A percentile compares a stretch with the other conserved stretches of the same genome.
phyloP scores from a whole-genome alignment of 768 basidiomycete genomes.

The Paxillus involutus region DNA sequence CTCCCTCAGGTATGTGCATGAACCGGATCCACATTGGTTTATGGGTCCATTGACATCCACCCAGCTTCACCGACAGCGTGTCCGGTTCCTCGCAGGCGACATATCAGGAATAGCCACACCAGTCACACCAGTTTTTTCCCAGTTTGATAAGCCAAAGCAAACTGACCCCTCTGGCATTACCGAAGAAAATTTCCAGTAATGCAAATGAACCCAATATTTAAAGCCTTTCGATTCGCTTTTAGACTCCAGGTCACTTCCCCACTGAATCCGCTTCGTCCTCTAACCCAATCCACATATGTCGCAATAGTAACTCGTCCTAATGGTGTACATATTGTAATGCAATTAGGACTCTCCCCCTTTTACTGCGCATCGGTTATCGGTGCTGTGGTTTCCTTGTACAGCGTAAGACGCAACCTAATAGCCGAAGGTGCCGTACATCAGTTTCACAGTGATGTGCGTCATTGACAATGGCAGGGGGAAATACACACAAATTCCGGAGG shows the following conservation, averaged over 20 bases:
- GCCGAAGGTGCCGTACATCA: neutral
- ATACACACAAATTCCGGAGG: conserved; percentile 85
- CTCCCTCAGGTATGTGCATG: conserved; percentile 75
- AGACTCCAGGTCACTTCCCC: conserved; percentile 14
- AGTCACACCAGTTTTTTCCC: conserved; percentile 54
- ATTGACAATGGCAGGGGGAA: neutral
- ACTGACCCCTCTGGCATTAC: conserved; percentile 39
- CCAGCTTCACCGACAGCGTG: conserved; percentile 80
- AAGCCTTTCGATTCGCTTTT: conserved; percentile 9
- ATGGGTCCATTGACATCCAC: conserved; percentile 14
- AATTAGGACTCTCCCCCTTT: conserved; percentile 18
- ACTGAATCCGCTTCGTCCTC: conserved; percentile 11
- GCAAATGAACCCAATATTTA: conserved; percentile 8
- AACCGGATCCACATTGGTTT: conserved; percentile 2
- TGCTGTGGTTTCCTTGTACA: conserved; percentile 20
- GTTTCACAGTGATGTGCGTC: conserved; percentile 4
- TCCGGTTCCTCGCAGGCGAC: conserved; percentile 71
- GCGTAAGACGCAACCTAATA: conserved; percentile 28
- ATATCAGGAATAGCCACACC: conserved; percentile 69
- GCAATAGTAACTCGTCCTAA: conserved; percentile 28
- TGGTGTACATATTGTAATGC: conserved; percentile 35
- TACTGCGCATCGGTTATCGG: neutral
- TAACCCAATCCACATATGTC: conserved; percentile 12
- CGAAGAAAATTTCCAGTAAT: conserved; percentile 46
- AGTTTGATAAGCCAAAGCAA: conserved; percentile 40